A percentile compares a stretch with the other conserved stretches of the same genome.
phyloP scores from a whole-genome alignment of 148 eudicot species.

The Silene conica region DNA sequence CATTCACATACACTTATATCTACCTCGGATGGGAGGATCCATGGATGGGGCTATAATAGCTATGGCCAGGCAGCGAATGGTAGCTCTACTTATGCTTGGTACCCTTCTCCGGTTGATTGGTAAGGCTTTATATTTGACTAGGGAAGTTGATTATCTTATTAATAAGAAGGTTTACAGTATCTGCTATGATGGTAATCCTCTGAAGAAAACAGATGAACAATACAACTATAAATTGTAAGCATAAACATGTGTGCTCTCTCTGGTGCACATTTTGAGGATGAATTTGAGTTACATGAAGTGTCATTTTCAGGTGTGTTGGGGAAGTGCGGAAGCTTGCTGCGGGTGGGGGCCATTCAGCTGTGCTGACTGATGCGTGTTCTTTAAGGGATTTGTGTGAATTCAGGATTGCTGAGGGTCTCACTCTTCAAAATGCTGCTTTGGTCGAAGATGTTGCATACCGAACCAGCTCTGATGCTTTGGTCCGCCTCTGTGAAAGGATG shows the following conservation, averaged over 20 bases:
- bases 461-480: constrained; percentile 87
- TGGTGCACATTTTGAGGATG: background rate
- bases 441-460: constrained; percentile 82
- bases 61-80: constrained; percentile 97
- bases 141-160: too few species aligned
- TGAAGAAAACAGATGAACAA: background rate
- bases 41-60: constrained; percentile 97
- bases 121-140: constrained; percentile 24
- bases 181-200: background rate
- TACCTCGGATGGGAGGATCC: constrained; percentile 83
- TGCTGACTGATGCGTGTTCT: constrained; percentile 88
- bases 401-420: constrained; percentile 72
- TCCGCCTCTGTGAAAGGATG: constrained; percentile 79
- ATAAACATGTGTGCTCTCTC: constrained; percentile 1
- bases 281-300: background rate
- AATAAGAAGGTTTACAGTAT: background rate
- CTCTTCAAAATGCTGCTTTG: constrained; percentile 59
- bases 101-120: constrained; percentile 99
- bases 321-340: constrained; percentile 93
- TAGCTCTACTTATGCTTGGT: constrained; percentile 93
- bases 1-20: constrained; percentile 94
- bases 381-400: constrained; percentile 92
- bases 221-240: background rate
- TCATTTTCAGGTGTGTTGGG: constrained; percentile 82
- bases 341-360: constrained; percentile 98